Base-by-base conservation (phyloP, 164 flowering plant species). In the Nymphaea colorata region DNA sequence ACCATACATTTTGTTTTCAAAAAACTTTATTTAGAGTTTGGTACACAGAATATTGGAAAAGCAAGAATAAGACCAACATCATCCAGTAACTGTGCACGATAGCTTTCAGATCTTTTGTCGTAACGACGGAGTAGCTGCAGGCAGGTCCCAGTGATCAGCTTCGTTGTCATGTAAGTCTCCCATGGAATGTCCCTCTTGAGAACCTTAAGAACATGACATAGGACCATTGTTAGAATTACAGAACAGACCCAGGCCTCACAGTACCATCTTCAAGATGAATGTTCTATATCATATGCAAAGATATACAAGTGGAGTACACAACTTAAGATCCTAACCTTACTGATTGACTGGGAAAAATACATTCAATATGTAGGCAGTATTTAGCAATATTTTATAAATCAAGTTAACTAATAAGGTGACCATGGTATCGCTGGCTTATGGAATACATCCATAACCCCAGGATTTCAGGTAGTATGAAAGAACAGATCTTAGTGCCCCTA, bases 161-260 rank as follows among this genome's bases (percentile, higher is more conserved):
- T 94, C 17, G 98, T 90, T 36, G 90, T 82, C 96, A 90, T 86
- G 83, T 94, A 94, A 3, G 98, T 87, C 79, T 94, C 99, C 99
- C 99, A 94, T 74, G 99, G 98, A 55, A 94, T 91, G 80, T 91
- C 99, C 80, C 96, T 88, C 80, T 72, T 85, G 70, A 94, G 79
- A 78, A 94, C 98, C 99, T 94, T 66, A 64, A 47, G 55, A 47
- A 47, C 55, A 47, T 5, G 12, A 2, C 2, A 47, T 47, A 12
- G 7, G 12, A 47, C 55, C 55, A 12, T 6, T 12, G 12, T 47
- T 4, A 47, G 7, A 7, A 47, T 47, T 12, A 47, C 55, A 6
- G 7, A 12, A 47, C 7, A 47, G 7, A 47, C 7, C 5, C 12
- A 6, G 7, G 55, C 12, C 11, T 25, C 36, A 25, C 36, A 6